Evolutionary conservation across 2,329 filamentous ascomycete genomes (phyloP).

Genomic region (Lecanosticta acicola): DNA sequence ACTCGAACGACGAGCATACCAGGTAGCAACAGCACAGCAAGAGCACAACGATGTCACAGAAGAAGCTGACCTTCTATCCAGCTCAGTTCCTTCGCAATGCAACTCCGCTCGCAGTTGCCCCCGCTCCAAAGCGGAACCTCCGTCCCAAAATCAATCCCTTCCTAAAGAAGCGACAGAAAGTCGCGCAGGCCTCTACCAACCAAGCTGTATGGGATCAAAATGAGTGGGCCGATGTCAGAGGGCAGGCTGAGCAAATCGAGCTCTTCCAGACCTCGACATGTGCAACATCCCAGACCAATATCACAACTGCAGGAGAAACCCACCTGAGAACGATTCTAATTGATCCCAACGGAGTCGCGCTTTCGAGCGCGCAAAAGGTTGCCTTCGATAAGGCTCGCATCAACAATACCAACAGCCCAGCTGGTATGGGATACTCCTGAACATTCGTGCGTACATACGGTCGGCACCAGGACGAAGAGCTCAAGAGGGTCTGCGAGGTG

Average conservation of each 20-base stretch:
- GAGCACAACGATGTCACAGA: too few species aligned
- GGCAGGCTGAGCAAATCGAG: too few species aligned
- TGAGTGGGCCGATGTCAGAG: not conserved
- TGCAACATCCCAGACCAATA: too few species aligned
- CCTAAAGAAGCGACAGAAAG: not conserved
- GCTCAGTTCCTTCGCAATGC: not conserved
- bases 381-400: not conserved
- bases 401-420: too few species aligned
- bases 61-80: not conserved
- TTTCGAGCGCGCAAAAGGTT: not conserved
- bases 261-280: not conserved
- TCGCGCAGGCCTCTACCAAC: not conserved
- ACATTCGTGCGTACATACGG: not conserved
- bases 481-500: not conserved
- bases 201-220: not conserved
- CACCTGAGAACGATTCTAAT: not conserved
- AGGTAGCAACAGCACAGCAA: too few species aligned
- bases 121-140: not conserved
- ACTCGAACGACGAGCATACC: too few species aligned
- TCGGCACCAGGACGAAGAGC: not conserved
- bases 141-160: not conserved
- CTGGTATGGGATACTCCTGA: not conserved
- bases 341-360: not conserved
- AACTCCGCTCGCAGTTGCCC: not conserved
- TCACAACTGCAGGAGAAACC: not conserved